phyloP scores from a whole-genome alignment of 176 grass and related monocot genomes.

The Triticum monococcum region DNA sequence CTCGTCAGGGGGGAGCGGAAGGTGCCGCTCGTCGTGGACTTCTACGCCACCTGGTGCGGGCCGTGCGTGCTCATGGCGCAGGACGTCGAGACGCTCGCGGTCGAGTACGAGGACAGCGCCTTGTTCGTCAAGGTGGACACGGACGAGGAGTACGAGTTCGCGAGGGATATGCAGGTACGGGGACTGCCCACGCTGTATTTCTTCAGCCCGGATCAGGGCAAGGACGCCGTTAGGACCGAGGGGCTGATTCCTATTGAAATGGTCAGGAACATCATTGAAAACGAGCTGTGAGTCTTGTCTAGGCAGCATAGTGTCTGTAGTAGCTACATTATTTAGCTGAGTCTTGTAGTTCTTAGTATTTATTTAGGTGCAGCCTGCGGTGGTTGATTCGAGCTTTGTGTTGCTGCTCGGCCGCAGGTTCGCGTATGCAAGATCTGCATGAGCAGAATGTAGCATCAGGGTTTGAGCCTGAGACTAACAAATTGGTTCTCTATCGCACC shows the following conservation, averaged over 20 bases:
- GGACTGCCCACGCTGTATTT: constrained; percentile 74
- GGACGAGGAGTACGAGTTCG: not conserved
- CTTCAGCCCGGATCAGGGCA: constrained; percentile 8
- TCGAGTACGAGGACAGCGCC: constrained; percentile 71
- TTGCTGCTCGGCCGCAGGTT: not conserved
- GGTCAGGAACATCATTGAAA: constrained; percentile 57
- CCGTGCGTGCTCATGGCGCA: constrained; percentile 92
- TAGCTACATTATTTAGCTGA: not conserved
- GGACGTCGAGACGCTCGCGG: constrained; percentile 49
- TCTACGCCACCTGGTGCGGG: constrained; percentile 80
- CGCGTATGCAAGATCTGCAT: not conserved
- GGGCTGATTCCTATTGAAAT: constrained; percentile 3
- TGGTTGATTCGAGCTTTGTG: not conserved
- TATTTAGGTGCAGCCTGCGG: not conserved
- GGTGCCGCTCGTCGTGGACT: constrained; percentile 66
- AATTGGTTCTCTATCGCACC: not conserved
- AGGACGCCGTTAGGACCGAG: constrained; percentile 5
- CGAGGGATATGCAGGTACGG: constrained; percentile 89
- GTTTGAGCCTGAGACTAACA: not conserved
- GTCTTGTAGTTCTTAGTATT: not conserved
- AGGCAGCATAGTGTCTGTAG: not conserved
- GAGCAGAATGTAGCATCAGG: not conserved
- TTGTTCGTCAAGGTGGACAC: constrained; percentile 58
- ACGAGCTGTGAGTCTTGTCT: constrained; percentile 53
- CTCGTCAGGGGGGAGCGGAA: constrained; percentile 30